Percentiles rank a stretch among this genome's conserved stretches.
phyloP scores from a whole-genome alignment of 306 rosid genomes.

The Lathyrus oleraceus region DNA sequence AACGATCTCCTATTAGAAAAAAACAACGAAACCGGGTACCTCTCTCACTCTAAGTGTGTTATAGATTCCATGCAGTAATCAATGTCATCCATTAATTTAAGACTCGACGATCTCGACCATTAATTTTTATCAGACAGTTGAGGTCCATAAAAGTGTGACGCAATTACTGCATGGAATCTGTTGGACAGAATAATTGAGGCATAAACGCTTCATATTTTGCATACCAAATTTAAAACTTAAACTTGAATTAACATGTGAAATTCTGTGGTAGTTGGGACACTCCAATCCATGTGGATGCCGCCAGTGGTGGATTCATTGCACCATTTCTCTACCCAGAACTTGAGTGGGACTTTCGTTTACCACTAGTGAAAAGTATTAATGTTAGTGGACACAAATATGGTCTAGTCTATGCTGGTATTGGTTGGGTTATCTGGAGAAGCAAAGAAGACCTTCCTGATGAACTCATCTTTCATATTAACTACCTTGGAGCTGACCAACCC shows the following conservation, averaged over 20 bases:
- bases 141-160: background rate
- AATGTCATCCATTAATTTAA: background rate
- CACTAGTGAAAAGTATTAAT: conserved; percentile 88
- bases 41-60: background rate
- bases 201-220: background rate
- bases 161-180: background rate
- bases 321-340: conserved; percentile 86
- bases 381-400: conserved; percentile 71
- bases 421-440: conserved; percentile 91
- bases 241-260: conserved; percentile 18
- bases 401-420: conserved; percentile 87
- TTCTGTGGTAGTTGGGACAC: conserved; percentile 69
- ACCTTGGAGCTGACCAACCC: conserved; percentile 92
- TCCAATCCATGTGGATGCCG: conserved; percentile 96
- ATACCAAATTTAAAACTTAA: background rate
- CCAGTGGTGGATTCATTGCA: conserved; percentile 92
- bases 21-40: conserved; percentile 76
- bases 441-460: conserved; percentile 95
- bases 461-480: conserved; percentile 92
- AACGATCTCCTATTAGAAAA: conserved; percentile 64
- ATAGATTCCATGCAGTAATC: background rate
- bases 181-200: background rate
- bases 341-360: conserved; percentile 85
- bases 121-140: background rate
- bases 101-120: background rate